A percentile compares a stretch with the other conserved stretches of the same genome.
phyloP scores from a whole-genome alignment of 2,329 filamentous ascomycete genomes.

The Aotearoamyces nothofagi region DNA sequence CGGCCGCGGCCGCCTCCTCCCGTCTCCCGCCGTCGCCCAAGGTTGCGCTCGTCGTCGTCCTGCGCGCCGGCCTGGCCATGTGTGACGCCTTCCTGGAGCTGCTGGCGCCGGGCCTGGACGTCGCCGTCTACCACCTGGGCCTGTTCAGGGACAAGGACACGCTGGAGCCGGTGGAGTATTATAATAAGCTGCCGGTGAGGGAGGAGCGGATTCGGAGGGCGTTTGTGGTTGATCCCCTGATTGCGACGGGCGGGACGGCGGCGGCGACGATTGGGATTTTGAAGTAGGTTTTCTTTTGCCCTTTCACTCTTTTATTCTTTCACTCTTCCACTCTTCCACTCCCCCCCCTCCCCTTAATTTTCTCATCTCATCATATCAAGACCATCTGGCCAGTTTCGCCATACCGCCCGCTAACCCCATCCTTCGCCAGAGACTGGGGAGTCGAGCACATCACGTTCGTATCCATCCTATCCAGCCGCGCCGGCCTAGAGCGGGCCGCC shows the following conservation, averaged over 20 bases:
- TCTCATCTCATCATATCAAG: too few relatives aligned
- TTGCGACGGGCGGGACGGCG: slow-evolving; percentile 53
- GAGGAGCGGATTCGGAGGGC: slow-evolving; percentile 29
- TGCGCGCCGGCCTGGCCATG: slow-evolving; percentile 24
- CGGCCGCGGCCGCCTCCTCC: slow-evolving; percentile 10
- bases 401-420: too few relatives aligned
- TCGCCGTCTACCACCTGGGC: slow-evolving; percentile 44
- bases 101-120: slow-evolving; percentile 13
- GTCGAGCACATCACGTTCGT: slow-evolving; percentile 44
- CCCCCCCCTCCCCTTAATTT: too few relatives aligned
- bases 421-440: slow-evolving; percentile 50
- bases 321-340: too few relatives aligned
- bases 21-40: slow-evolving; percentile 8
- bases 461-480: slow-evolving; percentile 36
- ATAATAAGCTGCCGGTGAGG: slow-evolving; percentile 44
- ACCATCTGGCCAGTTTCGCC: too few relatives aligned
- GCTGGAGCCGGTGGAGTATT: slow-evolving; percentile 52
- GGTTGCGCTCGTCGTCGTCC: slow-evolving; percentile 19
- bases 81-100: slow-evolving; percentile 20
- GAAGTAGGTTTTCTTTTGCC: slow-evolving; percentile 8
- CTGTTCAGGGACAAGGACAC: slow-evolving; percentile 50
- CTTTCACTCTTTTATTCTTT: background rate
- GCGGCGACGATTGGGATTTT: slow-evolving; percentile 50
- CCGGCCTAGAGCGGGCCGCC: slow-evolving; percentile 37
- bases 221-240: slow-evolving; percentile 50